Base-by-base conservation (phyloP, 2,329 filamentous ascomycete species). In the Stenocarpella maydis region DNA sequence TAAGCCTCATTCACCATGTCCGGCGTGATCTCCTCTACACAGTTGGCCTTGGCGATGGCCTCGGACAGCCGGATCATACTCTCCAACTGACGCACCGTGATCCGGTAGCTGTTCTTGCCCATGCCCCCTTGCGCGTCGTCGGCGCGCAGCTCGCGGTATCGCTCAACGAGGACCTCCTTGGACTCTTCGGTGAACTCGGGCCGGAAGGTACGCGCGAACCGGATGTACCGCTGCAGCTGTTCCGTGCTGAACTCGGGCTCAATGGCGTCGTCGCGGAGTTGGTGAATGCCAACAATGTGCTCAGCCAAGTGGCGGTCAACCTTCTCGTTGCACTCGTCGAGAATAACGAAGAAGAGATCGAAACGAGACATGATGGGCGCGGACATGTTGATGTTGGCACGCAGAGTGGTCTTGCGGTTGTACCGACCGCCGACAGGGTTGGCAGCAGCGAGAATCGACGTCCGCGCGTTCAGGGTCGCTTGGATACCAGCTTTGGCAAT, bases 341-440 rank as follows among this genome's bases (percentile, higher is more conserved):
- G 88, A 31, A 99, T 92, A 65, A 99, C 94, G 78, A 99, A 99
- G 87, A 99, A 99, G 12, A 99, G 86, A 84, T 99, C 96, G 81
- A 99, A 99, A 85, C 96, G 93, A 65, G 94, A 97, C 96, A 99
- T 99, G 84, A 99, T 99, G 69, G 96, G 96, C 1, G 96, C 96
- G 31, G 92, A 95, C 93, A 99, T 98, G 83, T 98, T 98, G 82
- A 99, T 95, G 80, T 99, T 99, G 72, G 93, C 90, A 64, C 96
- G 89, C 8, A 99, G 87, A 0, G 96, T 97, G 0, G 92, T 91
- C 84, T 98, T 99, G 76, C 95, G 92, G 82, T 99, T 97, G 82
- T 99, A 97, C n/a, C 96, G 90, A 15, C 96, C 96, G 34, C 94
- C 94, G 5, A 99, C 94, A 0, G 96, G 96, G 80, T 99, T 99